Conservation (phyloP, 2,329 filamentous ascomycete species). For the Chlorencoelia australis region DNA sequence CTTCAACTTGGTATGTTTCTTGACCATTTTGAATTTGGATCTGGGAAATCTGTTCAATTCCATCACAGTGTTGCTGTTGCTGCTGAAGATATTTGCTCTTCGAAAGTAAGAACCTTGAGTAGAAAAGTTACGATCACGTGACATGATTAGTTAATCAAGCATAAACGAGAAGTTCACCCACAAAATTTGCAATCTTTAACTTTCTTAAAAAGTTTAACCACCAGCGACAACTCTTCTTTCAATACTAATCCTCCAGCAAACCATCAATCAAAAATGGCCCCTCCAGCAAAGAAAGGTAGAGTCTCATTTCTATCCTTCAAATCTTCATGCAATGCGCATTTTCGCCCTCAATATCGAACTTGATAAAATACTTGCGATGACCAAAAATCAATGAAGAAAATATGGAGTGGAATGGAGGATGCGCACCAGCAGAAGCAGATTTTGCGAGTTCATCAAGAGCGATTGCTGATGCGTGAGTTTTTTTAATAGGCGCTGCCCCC, state of each 20-base stretch:
- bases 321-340: slow-evolving; percentile 6
- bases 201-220: slow-evolving; percentile 2
- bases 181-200: slow-evolving; percentile 2
- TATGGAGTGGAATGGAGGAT: slow-evolving; percentile 14
- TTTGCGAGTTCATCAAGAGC: slow-evolving; percentile 64
- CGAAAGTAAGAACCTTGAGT: neutral
- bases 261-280: slow-evolving; percentile 25
- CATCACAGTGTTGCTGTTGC: neutral
- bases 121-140: neutral
- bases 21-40: slow-evolving; percentile 33
- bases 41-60: neutral
- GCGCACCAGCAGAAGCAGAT: slow-evolving; percentile 55
- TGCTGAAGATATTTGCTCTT: slow-evolving; percentile 1
- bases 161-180: slow-evolving; percentile 6
- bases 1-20: slow-evolving; percentile 36
- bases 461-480: slow-evolving; percentile 58
- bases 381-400: slow-evolving; percentile 7
- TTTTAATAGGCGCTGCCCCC: slow-evolving; percentile 43
- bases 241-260: slow-evolving; percentile 17
- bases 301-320: slow-evolving; percentile 16
- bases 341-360: slow-evolving; percentile 11
- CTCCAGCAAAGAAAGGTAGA: slow-evolving; percentile 28
- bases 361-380: slow-evolving; percentile 12
- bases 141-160: neutral
- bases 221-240: slow-evolving; percentile 12